Conservation (phyloP, 768 basidiomycete genomes). For the Suillus variegatus region DNA sequence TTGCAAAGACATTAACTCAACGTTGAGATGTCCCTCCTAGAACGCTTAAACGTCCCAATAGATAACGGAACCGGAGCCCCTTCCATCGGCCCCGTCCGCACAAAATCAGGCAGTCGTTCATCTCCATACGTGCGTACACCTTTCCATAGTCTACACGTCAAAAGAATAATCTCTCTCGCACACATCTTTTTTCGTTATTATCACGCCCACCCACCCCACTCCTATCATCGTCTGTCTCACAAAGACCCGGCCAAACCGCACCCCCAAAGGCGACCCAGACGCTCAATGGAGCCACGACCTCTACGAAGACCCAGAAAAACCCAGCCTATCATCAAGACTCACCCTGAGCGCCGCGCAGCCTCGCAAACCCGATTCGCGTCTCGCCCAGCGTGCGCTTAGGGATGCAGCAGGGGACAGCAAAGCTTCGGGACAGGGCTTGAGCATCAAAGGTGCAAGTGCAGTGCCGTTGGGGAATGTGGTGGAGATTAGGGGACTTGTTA, state of each 20-base stretch:
- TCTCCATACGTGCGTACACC: conserved; percentile 38
- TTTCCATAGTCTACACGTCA: conserved; percentile 16
- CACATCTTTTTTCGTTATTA: neutral
- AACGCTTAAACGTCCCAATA: conserved; percentile 27
- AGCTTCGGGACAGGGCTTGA: conserved; percentile 33
- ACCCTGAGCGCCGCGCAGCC: conserved; percentile 39
- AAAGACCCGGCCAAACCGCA: conserved; percentile 46
- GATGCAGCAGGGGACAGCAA: conserved; percentile 49
- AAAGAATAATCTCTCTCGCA: conserved; percentile 9
- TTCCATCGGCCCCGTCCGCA: conserved; percentile 27
- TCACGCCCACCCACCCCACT: neutral
- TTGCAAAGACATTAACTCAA: neutral
- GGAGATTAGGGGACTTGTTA: conserved; percentile 70
- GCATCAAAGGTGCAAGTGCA: conserved; percentile 70
- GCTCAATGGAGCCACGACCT: conserved; percentile 73
- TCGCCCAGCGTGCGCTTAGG: conserved; percentile 62
- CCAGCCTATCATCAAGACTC: conserved; percentile 57
- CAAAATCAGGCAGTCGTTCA: conserved; percentile 30
- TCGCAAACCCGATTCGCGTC: conserved; percentile 55
- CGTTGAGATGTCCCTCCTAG: conserved; percentile 29
- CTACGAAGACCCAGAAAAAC: conserved; percentile 58
- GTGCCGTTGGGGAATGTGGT: conserved; percentile 62
- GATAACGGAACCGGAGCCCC: conserved; percentile 17
- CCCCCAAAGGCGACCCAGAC: conserved; percentile 67
- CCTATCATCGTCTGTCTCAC: neutral